Evolutionary conservation across 2,329 filamentous ascomycete genomes (phyloP).

Genomic region (Cladosporium halotolerans): DNA sequence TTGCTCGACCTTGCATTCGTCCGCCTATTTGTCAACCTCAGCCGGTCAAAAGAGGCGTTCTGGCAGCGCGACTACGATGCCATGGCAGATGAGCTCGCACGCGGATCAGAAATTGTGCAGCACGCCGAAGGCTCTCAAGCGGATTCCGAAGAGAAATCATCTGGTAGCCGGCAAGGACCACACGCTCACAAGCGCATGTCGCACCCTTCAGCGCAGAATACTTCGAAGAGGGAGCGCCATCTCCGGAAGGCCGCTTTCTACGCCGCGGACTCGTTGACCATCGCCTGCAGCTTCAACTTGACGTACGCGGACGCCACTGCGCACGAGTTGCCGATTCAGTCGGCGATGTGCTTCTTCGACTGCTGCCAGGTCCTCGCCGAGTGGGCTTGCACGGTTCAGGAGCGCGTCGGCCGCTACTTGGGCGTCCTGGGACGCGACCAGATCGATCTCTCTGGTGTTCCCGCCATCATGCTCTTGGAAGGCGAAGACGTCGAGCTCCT

Average conservation of each 20-base stretch:
- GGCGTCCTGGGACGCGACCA: slow-evolving; percentile 80
- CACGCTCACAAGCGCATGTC: slow-evolving; percentile 9
- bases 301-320: slow-evolving; percentile 80
- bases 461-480: slow-evolving; percentile 82
- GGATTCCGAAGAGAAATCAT: slow-evolving; percentile 1
- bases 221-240: slow-evolving; percentile 74
- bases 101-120: slow-evolving; percentile 67
- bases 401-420: slow-evolving; percentile 83
- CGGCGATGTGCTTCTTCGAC: slow-evolving; percentile 86
- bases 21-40: slow-evolving; percentile 86
- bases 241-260: slow-evolving; percentile 93
- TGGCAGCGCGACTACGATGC: slow-evolving; percentile 92
- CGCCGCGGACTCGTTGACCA: slow-evolving; percentile 82
- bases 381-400: slow-evolving; percentile 89
- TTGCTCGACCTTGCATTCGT: slow-evolving; percentile 88
- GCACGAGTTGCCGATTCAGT: slow-evolving; percentile 80
- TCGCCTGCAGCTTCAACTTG: slow-evolving; percentile 79
- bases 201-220: slow-evolving; percentile 36
- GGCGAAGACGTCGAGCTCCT: slow-evolving; percentile 85
- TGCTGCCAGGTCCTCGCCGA: slow-evolving; percentile 91
- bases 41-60: slow-evolving; percentile 83
- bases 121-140: slow-evolving; percentile 50
- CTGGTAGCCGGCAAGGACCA: slow-evolving; percentile 9
- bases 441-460: slow-evolving; percentile 71
- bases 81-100: slow-evolving; percentile 79